Evolutionary conservation across 352 stramenopile species (phyloP).

Genomic region (Phytophthora hibernalis): DNA sequence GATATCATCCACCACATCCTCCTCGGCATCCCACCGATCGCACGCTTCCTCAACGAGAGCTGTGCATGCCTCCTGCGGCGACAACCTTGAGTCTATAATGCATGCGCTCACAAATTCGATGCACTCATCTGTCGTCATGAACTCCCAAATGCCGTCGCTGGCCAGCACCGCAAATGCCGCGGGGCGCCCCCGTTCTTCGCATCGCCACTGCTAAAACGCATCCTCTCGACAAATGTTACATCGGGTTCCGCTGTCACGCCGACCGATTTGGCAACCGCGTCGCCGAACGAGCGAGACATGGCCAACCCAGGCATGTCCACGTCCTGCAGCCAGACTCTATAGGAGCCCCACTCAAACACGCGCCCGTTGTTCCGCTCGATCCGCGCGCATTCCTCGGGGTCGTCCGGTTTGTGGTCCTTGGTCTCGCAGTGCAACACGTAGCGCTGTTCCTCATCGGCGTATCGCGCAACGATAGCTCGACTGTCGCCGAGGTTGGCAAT

Average conservation of each 20-base stretch:
- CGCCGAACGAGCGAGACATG: slow-evolving; percentile 86
- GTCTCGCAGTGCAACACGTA: slow-evolving; percentile 73
- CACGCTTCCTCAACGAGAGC: slow-evolving; percentile 71
- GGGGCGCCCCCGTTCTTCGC: slow-evolving; percentile 25
- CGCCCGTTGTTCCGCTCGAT: slow-evolving; percentile 79
- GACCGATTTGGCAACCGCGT: slow-evolving; percentile 80
- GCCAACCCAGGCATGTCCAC: slow-evolving; percentile 86
- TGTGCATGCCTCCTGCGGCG: slow-evolving; percentile 71
- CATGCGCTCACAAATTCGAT: slow-evolving; percentile 67
- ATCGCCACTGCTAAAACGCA: slow-evolving; percentile 34
- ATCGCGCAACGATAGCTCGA: slow-evolving; percentile 65
- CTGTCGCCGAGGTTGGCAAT: slow-evolving; percentile 82
- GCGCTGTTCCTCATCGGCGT: slow-evolving; percentile 32
- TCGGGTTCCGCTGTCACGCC: slow-evolving; percentile 80
- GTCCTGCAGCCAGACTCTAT: slow-evolving; percentile 86
- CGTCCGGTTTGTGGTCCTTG: slow-evolving; percentile 83
- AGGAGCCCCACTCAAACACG: slow-evolving; percentile 84
- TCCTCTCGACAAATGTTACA: slow-evolving; percentile 51
- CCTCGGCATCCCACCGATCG: slow-evolving; percentile 80
- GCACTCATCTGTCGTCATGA: slow-evolving; percentile 78
- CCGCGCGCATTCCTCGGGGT: slow-evolving; percentile 64
- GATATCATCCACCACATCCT: slow-evolving; percentile 88
- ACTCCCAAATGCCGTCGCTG: slow-evolving; percentile 89
- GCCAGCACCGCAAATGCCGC: slow-evolving; percentile 74
- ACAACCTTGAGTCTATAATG: slow-evolving; percentile 52